These are phyloP conservation scores for Pichia sporocuriosa DNA, from an alignment of 805 yeast genomes.

Conservation along the genomic window DNA sequence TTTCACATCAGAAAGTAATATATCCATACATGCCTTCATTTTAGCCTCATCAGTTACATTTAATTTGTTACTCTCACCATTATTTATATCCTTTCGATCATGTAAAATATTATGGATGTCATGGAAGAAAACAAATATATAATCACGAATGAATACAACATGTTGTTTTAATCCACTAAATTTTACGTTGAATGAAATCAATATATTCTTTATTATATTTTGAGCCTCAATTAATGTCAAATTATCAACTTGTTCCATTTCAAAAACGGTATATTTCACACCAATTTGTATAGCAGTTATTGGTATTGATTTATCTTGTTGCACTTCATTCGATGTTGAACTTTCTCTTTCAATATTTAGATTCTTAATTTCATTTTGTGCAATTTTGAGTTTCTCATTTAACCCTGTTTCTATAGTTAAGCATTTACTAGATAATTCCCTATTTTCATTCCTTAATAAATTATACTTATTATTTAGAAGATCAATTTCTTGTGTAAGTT, in stretches of 20 bases:
- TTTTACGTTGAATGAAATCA: constrained; percentile 12
- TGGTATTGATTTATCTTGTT: neutral
- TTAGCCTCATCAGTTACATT: constrained; percentile 8
- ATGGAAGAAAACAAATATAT: constrained; percentile 12
- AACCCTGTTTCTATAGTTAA: neutral
- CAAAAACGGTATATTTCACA: neutral
- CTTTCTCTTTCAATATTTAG: constrained; percentile 2
- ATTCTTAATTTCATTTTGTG: neutral
- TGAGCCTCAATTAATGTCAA: constrained; percentile 12
- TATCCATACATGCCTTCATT: constrained; percentile 12
- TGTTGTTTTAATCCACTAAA: constrained; percentile 8
- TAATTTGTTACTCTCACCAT: constrained; percentile 3
- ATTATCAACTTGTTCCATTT: constrained; percentile 13
- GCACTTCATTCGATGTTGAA: neutral
- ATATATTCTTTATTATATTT: constrained; percentile 19
- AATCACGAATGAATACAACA: constrained; percentile 14
- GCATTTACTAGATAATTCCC: too few relatives aligned
- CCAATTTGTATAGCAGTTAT: constrained; percentile 7
- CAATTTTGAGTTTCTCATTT: neutral
- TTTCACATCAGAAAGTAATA: constrained; percentile 13
- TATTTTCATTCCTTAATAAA: neutral
- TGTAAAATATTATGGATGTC: constrained; percentile 15
- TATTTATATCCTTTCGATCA: neutral
- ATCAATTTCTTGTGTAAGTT: neutral
- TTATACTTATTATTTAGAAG: neutral